Evolutionary conservation across 257 asterid genomes (phyloP).

Genomic region (Solanum pimpinellifolium): DNA sequence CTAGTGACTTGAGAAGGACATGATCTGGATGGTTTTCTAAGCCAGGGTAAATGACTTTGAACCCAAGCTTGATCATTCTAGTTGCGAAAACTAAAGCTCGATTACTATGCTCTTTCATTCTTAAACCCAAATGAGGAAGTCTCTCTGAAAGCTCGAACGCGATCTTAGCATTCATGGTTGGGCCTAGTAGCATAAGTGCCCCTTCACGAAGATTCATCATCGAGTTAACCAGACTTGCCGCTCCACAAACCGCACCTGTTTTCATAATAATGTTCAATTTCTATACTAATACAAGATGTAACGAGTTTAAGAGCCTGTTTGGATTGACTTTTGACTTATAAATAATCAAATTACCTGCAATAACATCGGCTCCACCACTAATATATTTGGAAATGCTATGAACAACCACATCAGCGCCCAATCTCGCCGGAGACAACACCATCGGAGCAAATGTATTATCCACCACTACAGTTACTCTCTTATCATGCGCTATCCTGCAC

Average conservation of each 20-base stretch:
- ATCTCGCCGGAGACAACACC: constrained; percentile 79
- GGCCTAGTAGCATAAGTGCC: constrained; percentile 79
- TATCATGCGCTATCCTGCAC: constrained; percentile 68
- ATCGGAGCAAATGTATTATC: constrained; percentile 87
- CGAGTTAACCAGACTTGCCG: constrained; percentile 64
- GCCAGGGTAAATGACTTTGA: constrained; percentile 75
- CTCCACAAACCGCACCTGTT: constrained; percentile 80
- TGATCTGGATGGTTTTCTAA: constrained; percentile 75
- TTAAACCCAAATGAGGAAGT: constrained; percentile 63
- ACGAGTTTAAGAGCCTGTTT: background rate
- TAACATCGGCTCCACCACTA: constrained; percentile 86
- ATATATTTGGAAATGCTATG: constrained; percentile 85
- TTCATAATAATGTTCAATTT: background rate
- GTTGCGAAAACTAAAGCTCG: constrained; percentile 59
- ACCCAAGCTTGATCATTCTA: constrained; percentile 55
- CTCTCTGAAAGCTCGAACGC: constrained; percentile 75
- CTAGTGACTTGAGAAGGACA: constrained; percentile 37
- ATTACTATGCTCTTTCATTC: constrained; percentile 80
- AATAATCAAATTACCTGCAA: constrained; percentile 42
- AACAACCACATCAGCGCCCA: constrained; percentile 87
- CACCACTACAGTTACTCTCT: constrained; percentile 62
- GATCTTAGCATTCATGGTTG: constrained; percentile 87
- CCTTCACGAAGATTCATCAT: constrained; percentile 95
- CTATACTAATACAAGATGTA: background rate
- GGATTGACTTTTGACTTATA: too few relatives aligned